These are phyloP conservation scores for Kwoniella shivajii DNA, from an alignment of 1,284 basidiomycete species.

Conservation along the genomic window DNA sequence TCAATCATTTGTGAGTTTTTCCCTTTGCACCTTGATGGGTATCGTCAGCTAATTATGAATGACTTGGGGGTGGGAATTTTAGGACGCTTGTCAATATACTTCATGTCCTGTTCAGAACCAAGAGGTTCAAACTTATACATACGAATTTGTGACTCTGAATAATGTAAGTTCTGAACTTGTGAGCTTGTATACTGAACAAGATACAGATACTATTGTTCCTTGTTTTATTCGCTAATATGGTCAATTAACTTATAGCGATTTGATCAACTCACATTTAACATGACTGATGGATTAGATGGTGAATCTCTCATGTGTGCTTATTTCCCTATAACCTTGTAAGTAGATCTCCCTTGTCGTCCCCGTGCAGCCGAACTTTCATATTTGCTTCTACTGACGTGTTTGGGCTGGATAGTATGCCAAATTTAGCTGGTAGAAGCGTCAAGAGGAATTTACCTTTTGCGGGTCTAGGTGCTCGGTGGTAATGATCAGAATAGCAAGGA, in stretches of 20 bases:
- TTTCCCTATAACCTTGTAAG: slow-evolving; percentile 34
- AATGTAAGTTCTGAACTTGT: slow-evolving; percentile 21
- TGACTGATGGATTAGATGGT: slow-evolving; percentile 30
- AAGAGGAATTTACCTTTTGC: slow-evolving; percentile 8
- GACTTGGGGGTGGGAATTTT: neutral
- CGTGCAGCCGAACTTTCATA: too few relatives aligned
- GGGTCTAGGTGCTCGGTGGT: slow-evolving; percentile 8
- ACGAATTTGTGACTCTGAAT: slow-evolving; percentile 28
- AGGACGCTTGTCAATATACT: slow-evolving; percentile 36
- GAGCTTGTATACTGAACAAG: too few relatives aligned
- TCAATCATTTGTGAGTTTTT: slow-evolving; percentile 30
- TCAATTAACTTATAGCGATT: slow-evolving; percentile 15
- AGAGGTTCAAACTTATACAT: slow-evolving; percentile 20
- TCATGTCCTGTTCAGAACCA: slow-evolving; percentile 27
- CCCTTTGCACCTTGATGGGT: too few relatives aligned
- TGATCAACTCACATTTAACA: slow-evolving; percentile 34
- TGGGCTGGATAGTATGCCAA: slow-evolving; percentile 5
- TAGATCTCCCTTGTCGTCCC: neutral
- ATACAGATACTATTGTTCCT: too few relatives aligned
- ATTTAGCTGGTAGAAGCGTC: slow-evolving; percentile 3
- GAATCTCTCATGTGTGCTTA: slow-evolving; percentile 30
- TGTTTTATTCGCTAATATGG: too few relatives aligned
- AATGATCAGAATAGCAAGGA: too few relatives aligned
- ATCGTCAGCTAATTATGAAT: neutral
- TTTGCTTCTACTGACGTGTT: neutral